These are phyloP conservation scores for Globisporangium acanthophoron DNA, from an alignment of 352 stramenopile genomes.

Conservation along the genomic window DNA sequence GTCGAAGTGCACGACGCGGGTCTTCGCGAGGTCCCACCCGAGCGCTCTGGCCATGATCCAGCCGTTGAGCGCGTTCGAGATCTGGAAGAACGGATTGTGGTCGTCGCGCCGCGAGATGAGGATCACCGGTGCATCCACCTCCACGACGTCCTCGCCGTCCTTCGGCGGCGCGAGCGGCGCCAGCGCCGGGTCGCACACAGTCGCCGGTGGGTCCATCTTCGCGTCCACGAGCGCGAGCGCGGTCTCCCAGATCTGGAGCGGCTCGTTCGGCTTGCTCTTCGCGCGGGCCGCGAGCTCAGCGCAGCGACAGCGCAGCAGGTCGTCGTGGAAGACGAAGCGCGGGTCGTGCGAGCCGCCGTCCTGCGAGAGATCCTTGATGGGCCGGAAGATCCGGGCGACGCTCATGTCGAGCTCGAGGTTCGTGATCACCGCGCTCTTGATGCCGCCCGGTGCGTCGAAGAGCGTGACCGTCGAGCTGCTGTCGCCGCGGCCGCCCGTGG, in stretches of 20 bases:
- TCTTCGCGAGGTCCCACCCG: constrained; percentile 9
- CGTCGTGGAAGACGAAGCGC: constrained; percentile 9
- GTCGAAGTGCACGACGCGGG: constrained; percentile 25
- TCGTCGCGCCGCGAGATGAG: constrained; percentile 22
- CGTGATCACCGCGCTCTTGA: constrained; percentile 6
- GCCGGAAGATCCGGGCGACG: not conserved
- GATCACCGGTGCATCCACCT: constrained; percentile 7
- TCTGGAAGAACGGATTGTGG: constrained; percentile 32
- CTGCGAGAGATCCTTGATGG: constrained; percentile 18
- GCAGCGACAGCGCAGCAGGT: constrained; percentile 8
- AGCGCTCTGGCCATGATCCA: constrained; percentile 21
- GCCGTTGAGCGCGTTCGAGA: constrained; percentile 20
- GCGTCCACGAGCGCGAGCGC: constrained; percentile 3
- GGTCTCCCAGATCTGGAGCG: constrained; percentile 9
- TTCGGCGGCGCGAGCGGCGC: not conserved
- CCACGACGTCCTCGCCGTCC: not conserved
- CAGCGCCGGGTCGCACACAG: constrained; percentile 4
- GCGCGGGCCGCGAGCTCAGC: not conserved
- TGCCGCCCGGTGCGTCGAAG: constrained; percentile 2
- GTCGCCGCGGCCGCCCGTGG: not conserved
- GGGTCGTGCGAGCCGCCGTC: constrained; percentile 21
- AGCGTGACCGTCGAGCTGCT: constrained; percentile 3
- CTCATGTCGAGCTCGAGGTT: constrained; percentile 9
- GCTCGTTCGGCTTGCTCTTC: not conserved
- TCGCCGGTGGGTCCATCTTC: constrained; percentile 5